Evolutionary conservation across 78 protist species (phyloP).

Genomic region (Blattamonas nauphoetae): DNA sequence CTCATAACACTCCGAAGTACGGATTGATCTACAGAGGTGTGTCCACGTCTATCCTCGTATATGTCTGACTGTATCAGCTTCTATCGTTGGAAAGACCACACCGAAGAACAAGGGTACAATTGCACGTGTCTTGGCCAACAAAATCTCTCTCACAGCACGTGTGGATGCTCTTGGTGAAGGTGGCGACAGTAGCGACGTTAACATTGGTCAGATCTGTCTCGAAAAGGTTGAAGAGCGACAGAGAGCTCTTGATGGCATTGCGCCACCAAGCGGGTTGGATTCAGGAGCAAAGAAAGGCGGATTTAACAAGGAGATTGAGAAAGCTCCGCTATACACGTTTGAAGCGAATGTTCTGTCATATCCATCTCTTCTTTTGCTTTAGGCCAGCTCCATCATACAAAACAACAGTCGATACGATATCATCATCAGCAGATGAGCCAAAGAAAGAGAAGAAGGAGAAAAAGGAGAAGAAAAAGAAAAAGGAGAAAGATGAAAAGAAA

Average conservation of each 20-base stretch:
- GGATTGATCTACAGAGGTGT: conserved; percentile 25
- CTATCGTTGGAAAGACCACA: conserved; percentile 83
- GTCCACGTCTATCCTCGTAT: background rate
- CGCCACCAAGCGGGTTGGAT: background rate
- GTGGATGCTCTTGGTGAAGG: conserved; percentile 88
- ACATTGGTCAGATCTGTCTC: conserved; percentile 69
- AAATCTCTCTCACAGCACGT: conserved; percentile 79
- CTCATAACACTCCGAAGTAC: conserved; percentile 34
- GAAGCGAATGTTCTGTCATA: background rate
- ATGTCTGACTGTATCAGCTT: conserved; percentile 61
- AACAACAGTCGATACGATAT: background rate
- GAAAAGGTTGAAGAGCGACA: conserved; percentile 86
- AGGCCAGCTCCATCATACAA: conserved; percentile 73
- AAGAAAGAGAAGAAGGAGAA: conserved; percentile 41
- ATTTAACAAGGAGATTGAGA: background rate
- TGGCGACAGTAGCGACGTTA: conserved; percentile 43
- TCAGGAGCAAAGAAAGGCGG: too few relatives aligned
- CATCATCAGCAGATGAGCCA: background rate
- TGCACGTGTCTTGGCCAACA: conserved; percentile 89
- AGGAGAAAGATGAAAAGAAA: background rate
- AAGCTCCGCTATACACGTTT: background rate
- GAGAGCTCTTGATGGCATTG: conserved; percentile 49
- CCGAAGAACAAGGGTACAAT: conserved; percentile 90
- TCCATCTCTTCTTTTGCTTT: background rate
- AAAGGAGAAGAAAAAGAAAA: background rate